phyloP scores from a whole-genome alignment of 1,284 basidiomycete genomes.

The Leccinum holopus region DNA sequence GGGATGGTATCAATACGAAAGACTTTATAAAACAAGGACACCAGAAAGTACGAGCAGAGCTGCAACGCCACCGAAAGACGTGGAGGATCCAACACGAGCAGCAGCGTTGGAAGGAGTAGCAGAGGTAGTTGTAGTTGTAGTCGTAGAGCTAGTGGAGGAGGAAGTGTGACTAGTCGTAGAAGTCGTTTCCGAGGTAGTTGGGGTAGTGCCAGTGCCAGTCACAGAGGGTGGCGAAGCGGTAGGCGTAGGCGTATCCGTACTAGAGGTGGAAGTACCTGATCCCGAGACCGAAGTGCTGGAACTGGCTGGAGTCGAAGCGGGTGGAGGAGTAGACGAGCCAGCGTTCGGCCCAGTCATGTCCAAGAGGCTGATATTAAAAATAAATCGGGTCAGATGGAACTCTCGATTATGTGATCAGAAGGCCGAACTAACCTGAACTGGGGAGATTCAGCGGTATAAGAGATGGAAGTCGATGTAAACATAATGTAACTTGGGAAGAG shows the following conservation, averaged over 20 bases:
- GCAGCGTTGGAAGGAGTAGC: constrained; percentile 22
- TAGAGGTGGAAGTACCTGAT: constrained; percentile 12
- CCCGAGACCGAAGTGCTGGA: not conserved
- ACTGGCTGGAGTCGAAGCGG: constrained; percentile 5
- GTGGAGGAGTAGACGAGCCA: constrained; percentile 45
- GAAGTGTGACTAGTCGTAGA: not conserved
- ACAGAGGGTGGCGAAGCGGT: constrained; percentile 3
- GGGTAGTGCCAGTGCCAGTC: constrained; percentile 1
- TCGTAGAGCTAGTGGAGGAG: constrained; percentile 5
- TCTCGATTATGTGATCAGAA: not conserved
- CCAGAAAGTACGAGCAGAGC: constrained; percentile 26
- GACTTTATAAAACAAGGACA: constrained; percentile 21
- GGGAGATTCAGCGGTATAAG: constrained; percentile 50
- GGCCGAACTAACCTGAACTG: constrained; percentile 48
- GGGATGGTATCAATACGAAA: constrained; percentile 3
- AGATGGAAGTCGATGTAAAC: constrained; percentile 46
- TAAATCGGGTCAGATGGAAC: constrained; percentile 9
- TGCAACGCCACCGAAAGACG: constrained; percentile 22
- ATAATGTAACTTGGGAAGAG: constrained; percentile 45
- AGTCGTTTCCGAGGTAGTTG: constrained; percentile 5
- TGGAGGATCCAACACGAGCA: constrained; percentile 19
- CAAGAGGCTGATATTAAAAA: constrained; percentile 41
- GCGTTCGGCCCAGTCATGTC: constrained; percentile 52
- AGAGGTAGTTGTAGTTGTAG: constrained; percentile 9
- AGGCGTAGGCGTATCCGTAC: not conserved